phyloP scores from a whole-genome alignment of 1,139 yeast species.

The Magnusiomyces suaveolens region DNA sequence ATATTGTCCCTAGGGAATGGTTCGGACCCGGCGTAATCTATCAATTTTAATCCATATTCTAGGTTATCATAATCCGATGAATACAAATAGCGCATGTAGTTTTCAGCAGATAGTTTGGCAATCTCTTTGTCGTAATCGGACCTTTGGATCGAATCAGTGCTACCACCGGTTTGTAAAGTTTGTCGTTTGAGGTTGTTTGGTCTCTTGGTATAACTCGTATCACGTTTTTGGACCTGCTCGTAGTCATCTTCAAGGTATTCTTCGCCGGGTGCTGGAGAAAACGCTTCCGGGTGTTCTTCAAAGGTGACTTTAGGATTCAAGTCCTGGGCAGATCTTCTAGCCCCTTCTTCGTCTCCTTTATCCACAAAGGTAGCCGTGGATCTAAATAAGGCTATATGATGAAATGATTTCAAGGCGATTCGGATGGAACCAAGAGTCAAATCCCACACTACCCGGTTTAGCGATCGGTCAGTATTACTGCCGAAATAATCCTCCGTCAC shows the following conservation, averaged over 20 bases:
- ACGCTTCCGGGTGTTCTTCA: background rate
- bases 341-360: background rate
- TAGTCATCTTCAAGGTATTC: background rate
- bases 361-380: background rate
- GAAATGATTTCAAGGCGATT: background rate
- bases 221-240: background rate
- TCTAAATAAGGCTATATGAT: background rate
- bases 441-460: background rate
- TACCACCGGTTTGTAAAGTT: no score
- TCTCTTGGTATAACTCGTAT: background rate
- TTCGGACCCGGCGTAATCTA: no score
- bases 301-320: background rate
- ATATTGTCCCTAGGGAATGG: no score
- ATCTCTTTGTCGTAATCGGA: background rate
- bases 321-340: background rate
- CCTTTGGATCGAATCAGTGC: background rate
- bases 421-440: background rate
- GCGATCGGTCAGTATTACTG: background rate
- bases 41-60: background rate
- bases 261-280: background rate
- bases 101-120: background rate
- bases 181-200: no score
- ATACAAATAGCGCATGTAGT: background rate
- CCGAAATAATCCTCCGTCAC: background rate
- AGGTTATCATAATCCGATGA: background rate